phyloP scores from a whole-genome alignment of 1,139 yeast genomes.

The Candida tetrigidarum region DNA sequence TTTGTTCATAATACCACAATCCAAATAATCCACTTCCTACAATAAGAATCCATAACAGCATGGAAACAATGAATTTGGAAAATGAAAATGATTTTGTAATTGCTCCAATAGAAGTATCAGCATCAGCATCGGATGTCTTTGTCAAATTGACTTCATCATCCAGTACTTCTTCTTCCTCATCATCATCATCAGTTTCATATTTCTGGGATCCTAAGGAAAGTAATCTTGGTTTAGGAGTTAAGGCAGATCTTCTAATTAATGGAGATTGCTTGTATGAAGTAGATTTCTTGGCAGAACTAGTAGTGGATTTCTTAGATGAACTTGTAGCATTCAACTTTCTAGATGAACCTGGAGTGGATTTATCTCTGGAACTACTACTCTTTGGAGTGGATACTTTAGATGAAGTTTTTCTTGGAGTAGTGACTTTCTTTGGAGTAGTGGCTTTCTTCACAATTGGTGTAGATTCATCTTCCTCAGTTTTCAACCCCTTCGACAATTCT shows the following conservation, averaged over 20 bases:
- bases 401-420: conserved; percentile 4
- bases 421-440: conserved; percentile 3
- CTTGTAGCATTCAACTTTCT: not conserved
- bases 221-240: conserved; percentile 26
- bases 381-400: conserved; percentile 6
- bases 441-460: not conserved
- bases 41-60: conserved; percentile 31
- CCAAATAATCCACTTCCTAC: conserved; percentile 36
- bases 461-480: conserved; percentile 1
- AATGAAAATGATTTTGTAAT: conserved; percentile 3
- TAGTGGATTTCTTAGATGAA: conserved; percentile 2
- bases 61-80: conserved; percentile 19
- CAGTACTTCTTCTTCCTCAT: conserved; percentile 14
- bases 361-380: not conserved
- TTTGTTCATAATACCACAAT: conserved; percentile 68
- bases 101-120: not conserved
- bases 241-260: conserved; percentile 10
- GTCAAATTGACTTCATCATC: conserved; percentile 7
- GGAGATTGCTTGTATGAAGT: conserved; percentile 11
- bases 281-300: conserved; percentile 1
- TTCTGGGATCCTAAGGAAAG: conserved; percentile 19
- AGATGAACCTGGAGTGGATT: conserved; percentile 6
- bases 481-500: not conserved
- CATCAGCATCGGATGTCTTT: conserved; percentile 10
- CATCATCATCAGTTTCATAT: conserved; percentile 17